Percentiles rank a stretch among this genome's conserved stretches.
Conservation (phyloP, 805 yeast genomes). For the Groenewaldozyma tartarivorans region DNA sequence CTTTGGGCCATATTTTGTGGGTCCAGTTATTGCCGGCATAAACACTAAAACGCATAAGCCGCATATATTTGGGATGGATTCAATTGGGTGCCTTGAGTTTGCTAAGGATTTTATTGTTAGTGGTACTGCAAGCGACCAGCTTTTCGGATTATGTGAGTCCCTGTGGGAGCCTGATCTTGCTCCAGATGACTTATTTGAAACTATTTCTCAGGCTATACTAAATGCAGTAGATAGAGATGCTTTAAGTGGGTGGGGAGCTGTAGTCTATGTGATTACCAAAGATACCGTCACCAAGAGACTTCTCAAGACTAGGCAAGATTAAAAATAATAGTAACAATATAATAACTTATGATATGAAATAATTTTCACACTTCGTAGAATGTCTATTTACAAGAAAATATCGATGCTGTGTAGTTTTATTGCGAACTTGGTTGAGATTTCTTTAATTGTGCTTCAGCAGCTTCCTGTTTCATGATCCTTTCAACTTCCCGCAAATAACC, state of each 20-base stretch:
- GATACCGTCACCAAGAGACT: slow-evolving; percentile 83
- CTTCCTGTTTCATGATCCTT: background rate
- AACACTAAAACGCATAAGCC: slow-evolving; percentile 77
- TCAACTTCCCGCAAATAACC: slow-evolving; percentile 36
- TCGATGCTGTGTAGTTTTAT: no score
- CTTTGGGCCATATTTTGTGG: slow-evolving; percentile 89
- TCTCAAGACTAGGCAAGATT: slow-evolving; percentile 94
- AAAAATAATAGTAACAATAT: slow-evolving; percentile 25
- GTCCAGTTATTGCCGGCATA: slow-evolving; percentile 94
- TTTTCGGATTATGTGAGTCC: slow-evolving; percentile 97
- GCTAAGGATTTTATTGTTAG: slow-evolving; percentile 91
- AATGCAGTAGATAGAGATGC: slow-evolving; percentile 98
- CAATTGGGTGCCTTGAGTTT: slow-evolving; percentile 92
- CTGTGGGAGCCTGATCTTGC: slow-evolving; percentile 88
- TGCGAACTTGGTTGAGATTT: no score
- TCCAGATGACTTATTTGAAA: slow-evolving; percentile 92
- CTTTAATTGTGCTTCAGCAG: no score
- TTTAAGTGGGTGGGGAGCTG: slow-evolving; percentile 96
- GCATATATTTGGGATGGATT: slow-evolving; percentile 89
- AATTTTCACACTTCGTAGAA: no score
- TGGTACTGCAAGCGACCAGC: slow-evolving; percentile 95
- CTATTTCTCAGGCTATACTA: slow-evolving; percentile 85
- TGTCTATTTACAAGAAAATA: no score
- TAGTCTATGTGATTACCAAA: slow-evolving; percentile 83
- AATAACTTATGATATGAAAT: background rate